Base-by-base conservation (phyloP, 2,329 filamentous ascomycete species). In the Fusarium anguioides region DNA sequence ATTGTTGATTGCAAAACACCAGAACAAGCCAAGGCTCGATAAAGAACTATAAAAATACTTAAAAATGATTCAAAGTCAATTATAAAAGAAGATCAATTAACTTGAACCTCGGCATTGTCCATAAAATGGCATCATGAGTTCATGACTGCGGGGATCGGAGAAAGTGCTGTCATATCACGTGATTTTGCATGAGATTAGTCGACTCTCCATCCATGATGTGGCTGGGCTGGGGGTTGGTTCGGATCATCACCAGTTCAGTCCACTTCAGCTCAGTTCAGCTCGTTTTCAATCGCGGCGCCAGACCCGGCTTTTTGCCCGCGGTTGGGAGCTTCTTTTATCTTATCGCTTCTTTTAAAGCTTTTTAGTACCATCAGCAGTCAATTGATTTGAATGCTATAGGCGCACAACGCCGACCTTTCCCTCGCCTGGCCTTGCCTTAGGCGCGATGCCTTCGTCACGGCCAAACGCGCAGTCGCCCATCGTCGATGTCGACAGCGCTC, bases 91-190 rank as follows among this genome's bases (percentile, higher is more conserved):
- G 37, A 23, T 41, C 45, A 55, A 57, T 37, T 55, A 8, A 29
- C 36, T 33, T 45, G 18, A 49, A 15, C 18, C 2, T 23, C 20
- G 7, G 17, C 15, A 50, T 40, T 23, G n/a, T 14, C 36, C 39
- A 29, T 41, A 44, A 69, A 57, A 54, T 45, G 17, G 46, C 58
- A 72, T 72, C 70, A 73, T 73, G 70, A 73, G 61, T 70, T 73
- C 70, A 72, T 72, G 70, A 73, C 67, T 71, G 70, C 70, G 70
- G 70, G 70, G 70, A 72, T 35, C 18, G 21, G 27, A n/a, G 35
- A 44, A 31, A 40, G 27, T 14, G 23, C 24, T 53, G 12, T 50
- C 42, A 39, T 40, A 17, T 72, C 71, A 73, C 71, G 71, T 73
- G 71, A 73, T 48, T 54, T 50, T 55, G 52, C 67, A 73, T 73